These are phyloP conservation scores for Diutina sp. DNA, from an alignment of 1,139 yeast species.

Conservation along the genomic window DNA sequence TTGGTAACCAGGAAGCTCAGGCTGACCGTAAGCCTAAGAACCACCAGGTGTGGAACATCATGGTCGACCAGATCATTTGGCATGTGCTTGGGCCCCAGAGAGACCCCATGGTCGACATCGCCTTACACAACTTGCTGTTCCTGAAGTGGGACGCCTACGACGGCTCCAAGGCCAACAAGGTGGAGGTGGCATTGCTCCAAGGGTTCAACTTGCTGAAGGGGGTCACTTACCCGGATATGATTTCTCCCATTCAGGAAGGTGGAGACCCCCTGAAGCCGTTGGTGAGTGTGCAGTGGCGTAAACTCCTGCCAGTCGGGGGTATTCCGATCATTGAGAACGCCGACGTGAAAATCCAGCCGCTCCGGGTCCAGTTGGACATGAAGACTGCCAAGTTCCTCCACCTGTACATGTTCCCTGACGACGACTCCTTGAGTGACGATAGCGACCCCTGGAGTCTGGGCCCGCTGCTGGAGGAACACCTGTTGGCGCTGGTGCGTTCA, in stretches of 20 bases:
- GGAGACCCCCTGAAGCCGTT: conserved; percentile 17
- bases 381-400: conserved; percentile 49
- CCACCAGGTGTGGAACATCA: conserved; percentile 17
- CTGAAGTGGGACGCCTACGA: conserved; percentile 41
- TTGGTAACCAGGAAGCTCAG: background rate
- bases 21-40: background rate
- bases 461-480: background rate
- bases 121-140: conserved; percentile 50
- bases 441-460: background rate
- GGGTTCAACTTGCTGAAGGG: conserved; percentile 55
- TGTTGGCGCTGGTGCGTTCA: background rate
- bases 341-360: conserved; percentile 47
- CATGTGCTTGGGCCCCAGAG: conserved; percentile 53
- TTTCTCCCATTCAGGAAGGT: conserved; percentile 35
- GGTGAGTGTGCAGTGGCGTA: conserved; percentile 53
- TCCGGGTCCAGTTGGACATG: conserved; percentile 64
- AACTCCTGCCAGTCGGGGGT: conserved; percentile 78
- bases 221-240: conserved; percentile 57
- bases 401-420: conserved; percentile 50
- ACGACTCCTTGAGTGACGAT: conserved; percentile 10
- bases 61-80: conserved; percentile 54
- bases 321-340: conserved; percentile 44
- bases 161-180: conserved; percentile 47
- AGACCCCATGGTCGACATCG: conserved; percentile 60
- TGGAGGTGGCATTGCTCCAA: conserved; percentile 51